Conservation (phyloP, 352 stramenopile species). For the Globisporangium cystogenes region DNA sequence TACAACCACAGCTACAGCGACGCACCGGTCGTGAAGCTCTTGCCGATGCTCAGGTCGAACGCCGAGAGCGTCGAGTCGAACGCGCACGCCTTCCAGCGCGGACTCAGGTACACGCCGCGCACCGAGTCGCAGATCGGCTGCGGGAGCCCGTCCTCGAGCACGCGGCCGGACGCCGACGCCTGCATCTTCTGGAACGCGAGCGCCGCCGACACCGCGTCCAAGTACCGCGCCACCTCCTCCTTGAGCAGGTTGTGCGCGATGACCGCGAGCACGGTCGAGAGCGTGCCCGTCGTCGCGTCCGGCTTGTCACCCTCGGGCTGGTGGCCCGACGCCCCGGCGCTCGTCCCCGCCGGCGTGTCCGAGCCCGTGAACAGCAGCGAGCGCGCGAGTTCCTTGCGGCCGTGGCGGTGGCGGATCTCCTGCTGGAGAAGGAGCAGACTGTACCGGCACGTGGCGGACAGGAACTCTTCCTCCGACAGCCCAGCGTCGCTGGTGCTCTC, state of each 20-base stretch:
- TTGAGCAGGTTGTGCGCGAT: conserved; percentile 79
- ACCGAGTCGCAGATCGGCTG: conserved; percentile 84
- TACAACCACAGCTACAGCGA: background rate
- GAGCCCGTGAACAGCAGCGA: conserved; percentile 44
- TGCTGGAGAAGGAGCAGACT: conserved; percentile 70
- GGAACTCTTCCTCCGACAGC: conserved; percentile 29
- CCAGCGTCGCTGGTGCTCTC: too few relatives aligned
- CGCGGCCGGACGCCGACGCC: conserved; percentile 44
- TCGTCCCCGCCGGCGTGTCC: conserved; percentile 9
- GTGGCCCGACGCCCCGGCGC: conserved; percentile 1
- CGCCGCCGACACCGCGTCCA: conserved; percentile 62
- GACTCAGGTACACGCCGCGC: conserved; percentile 65
- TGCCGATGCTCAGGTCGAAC: conserved; percentile 79
- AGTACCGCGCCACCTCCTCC: conserved; percentile 59
- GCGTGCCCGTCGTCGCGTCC: conserved; percentile 31
- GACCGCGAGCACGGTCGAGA: conserved; percentile 55
- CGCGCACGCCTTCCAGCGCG: conserved; percentile 77
- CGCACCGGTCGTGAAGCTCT: conserved; percentile 72
- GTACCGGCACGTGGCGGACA: conserved; percentile 64
- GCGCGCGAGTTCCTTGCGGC: conserved; percentile 60
- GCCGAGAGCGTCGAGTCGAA: conserved; percentile 72
- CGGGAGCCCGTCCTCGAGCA: conserved; percentile 71
- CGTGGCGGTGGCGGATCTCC: conserved; percentile 74
- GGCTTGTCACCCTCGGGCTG: conserved; percentile 34
- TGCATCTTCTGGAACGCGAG: conserved; percentile 59